Conservation (phyloP, 2,329 filamentous ascomycete genomes). For the Cladorrhinum sp. region DNA sequence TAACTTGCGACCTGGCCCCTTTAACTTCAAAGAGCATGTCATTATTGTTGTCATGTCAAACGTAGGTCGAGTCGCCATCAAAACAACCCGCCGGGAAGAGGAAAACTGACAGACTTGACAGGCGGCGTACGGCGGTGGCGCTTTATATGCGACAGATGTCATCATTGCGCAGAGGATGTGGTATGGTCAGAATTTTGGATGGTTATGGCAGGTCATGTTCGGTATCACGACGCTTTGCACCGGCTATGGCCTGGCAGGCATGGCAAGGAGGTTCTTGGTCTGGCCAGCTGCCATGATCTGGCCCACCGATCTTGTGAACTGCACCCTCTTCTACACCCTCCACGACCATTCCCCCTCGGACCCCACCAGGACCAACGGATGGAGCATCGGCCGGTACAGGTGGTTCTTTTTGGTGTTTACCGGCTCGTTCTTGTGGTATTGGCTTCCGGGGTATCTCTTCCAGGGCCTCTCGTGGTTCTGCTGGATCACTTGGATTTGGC, state of each 20-base stretch:
- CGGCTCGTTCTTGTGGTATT: constrained; percentile 53
- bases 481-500: constrained; percentile 47
- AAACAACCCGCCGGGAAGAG: too few species aligned
- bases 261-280: constrained; percentile 57
- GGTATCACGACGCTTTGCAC: constrained; percentile 60
- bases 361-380: constrained; percentile 53
- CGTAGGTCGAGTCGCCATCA: constrained; percentile 40
- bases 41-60: constrained; percentile 64
- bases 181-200: constrained; percentile 56
- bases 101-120: constrained; percentile 28
- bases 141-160: constrained; percentile 54
- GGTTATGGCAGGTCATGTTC: constrained; percentile 58
- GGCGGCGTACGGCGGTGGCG: constrained; percentile 57
- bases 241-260: constrained; percentile 61
- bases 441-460: constrained; percentile 55
- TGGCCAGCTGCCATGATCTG: constrained; percentile 64
- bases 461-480: constrained; percentile 45
- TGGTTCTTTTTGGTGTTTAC: constrained; percentile 58
- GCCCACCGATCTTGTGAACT: constrained; percentile 59
- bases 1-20: constrained; percentile 55
- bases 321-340: constrained; percentile 60
- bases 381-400: constrained; percentile 61
- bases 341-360: constrained; percentile 58
- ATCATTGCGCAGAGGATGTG: constrained; percentile 53
- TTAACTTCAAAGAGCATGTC: constrained; percentile 62